Conservation (phyloP, 1,284 basidiomycete genomes). For the Xerocomus nothofagi region DNA sequence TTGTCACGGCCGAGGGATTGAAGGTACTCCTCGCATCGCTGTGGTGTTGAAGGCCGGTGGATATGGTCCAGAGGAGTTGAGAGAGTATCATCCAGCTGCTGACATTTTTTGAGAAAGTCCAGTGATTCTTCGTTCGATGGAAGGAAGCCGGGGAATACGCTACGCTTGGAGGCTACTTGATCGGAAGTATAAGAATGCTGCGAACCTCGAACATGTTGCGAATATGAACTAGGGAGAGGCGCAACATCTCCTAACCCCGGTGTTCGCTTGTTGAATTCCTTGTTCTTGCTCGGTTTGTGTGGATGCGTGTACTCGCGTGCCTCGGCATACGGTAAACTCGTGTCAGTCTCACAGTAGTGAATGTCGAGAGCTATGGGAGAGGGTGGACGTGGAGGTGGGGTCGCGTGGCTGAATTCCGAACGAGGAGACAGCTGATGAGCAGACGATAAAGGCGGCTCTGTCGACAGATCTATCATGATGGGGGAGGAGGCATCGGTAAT, state of each 20-base stretch:
- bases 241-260: constrained; percentile 20
- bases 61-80: background rate
- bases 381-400: constrained; percentile 8
- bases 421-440: constrained; percentile 10
- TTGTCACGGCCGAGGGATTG: constrained; percentile 10
- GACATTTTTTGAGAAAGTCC: constrained; percentile 22
- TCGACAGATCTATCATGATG: constrained; percentile 13
- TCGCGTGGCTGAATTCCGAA: constrained; percentile 8
- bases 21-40: constrained; percentile 24
- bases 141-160: background rate
- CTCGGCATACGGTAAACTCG: constrained; percentile 8
- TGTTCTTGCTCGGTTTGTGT: constrained; percentile 5
- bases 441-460: constrained; percentile 15
- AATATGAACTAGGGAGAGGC: constrained; percentile 50
- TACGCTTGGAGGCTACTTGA: constrained; percentile 14
- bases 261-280: constrained; percentile 4
- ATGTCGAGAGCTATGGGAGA: constrained; percentile 1
- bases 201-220: constrained; percentile 64
- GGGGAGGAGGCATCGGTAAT: constrained; percentile 18
- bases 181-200: constrained; percentile 38
- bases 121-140: constrained; percentile 9
- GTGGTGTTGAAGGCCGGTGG: constrained; percentile 9
- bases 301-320: background rate
- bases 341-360: constrained; percentile 1
- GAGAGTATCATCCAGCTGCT: constrained; percentile 1